phyloP scores from a whole-genome alignment of 192 early-diverging fungal species.

The Coemansia sp. region DNA sequence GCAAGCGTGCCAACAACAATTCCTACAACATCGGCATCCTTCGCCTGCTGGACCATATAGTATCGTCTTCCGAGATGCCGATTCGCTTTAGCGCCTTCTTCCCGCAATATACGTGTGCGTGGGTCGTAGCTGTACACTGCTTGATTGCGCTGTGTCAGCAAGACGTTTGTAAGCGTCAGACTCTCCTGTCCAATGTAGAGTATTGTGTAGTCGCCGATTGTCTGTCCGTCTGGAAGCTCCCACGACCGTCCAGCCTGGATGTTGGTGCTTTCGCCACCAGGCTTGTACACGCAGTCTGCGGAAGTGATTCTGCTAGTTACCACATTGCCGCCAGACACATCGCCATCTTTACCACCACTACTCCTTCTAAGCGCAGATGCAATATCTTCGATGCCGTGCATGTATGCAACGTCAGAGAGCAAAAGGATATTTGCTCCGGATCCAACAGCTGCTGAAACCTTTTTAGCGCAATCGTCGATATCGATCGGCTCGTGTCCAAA shows the following conservation, averaged over 20 bases:
- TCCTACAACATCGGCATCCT: slow-evolving; percentile 82
- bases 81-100: slow-evolving; percentile 62
- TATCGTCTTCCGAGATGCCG: slow-evolving; percentile 66
- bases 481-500: slow-evolving; percentile 80
- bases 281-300: slow-evolving; percentile 18
- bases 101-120: slow-evolving; percentile 48
- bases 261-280: neutral
- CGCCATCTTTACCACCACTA: neutral
- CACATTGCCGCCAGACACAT: neutral
- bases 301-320: slow-evolving; percentile 14
- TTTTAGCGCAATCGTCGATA: slow-evolving; percentile 56
- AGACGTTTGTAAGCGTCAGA: slow-evolving; percentile 80
- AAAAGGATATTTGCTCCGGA: slow-evolving; percentile 59
- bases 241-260: slow-evolving; percentile 56
- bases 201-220: slow-evolving; percentile 66
- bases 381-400: slow-evolving; percentile 58
- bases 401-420: slow-evolving; percentile 75
- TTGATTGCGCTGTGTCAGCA: slow-evolving; percentile 67
- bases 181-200: slow-evolving; percentile 86
- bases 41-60: slow-evolving; percentile 87
- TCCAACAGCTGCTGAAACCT: slow-evolving; percentile 1
- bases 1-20: slow-evolving; percentile 96
- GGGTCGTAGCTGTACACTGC: slow-evolving; percentile 75
- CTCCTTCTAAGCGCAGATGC: neutral
- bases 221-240: slow-evolving; percentile 48